phyloP scores from a whole-genome alignment of 352 stramenopile genomes.

The Pythium aquatile region DNA sequence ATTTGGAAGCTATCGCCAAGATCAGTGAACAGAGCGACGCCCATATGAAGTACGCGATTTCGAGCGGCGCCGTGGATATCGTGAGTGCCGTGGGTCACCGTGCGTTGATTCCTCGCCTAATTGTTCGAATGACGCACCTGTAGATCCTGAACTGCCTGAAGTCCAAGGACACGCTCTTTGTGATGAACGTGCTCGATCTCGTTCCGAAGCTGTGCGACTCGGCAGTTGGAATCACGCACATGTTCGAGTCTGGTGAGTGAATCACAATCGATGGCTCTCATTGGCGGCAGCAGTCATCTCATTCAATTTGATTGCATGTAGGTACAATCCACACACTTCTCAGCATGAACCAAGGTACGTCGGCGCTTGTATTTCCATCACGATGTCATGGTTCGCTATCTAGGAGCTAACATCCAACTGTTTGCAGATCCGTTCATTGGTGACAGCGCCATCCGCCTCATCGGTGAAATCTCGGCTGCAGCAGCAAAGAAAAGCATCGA shows the following conservation, averaged over 20 bases:
- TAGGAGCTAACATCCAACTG: too few species aligned
- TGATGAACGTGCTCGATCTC: constrained; percentile 85
- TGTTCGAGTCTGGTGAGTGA: constrained; percentile 74
- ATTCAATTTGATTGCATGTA: constrained; percentile 18
- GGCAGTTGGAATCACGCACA: constrained; percentile 57
- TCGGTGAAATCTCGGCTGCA: constrained; percentile 75
- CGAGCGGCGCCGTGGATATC: constrained; percentile 35
- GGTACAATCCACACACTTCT: constrained; percentile 65
- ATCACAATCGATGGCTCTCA: too few species aligned
- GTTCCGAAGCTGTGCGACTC: constrained; percentile 70
- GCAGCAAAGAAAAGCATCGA: constrained; percentile 62
- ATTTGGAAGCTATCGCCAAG: constrained; percentile 67
- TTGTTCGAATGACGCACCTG: neutral
- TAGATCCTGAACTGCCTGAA: constrained; percentile 74
- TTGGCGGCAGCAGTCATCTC: neutral
- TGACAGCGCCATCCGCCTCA: constrained; percentile 64
- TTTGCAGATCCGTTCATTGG: constrained; percentile 71
- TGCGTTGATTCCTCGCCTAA: too few species aligned
- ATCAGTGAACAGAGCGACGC: constrained; percentile 55
- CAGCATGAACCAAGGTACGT: constrained; percentile 59
- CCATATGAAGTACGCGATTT: constrained; percentile 63
- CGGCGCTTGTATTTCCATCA: neutral
- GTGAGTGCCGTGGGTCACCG: neutral
- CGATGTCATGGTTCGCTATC: too few species aligned
- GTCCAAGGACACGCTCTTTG: constrained; percentile 74